These are phyloP conservation scores for Aegilops bicornis DNA, from an alignment of 176 grass and related monocot species.

Conservation along the genomic window DNA sequence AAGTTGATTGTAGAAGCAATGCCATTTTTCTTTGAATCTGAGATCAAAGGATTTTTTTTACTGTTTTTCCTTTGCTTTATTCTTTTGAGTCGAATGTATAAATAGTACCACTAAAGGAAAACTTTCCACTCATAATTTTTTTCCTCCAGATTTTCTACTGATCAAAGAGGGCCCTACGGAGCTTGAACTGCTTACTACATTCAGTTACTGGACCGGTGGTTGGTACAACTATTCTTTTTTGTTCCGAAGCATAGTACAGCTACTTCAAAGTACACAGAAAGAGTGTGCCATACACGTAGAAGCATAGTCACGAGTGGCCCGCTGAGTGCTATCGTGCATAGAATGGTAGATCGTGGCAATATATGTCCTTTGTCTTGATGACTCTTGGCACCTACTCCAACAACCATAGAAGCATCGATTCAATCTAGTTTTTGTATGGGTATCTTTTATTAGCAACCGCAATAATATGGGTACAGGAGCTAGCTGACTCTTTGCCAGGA, in stretches of 20 bases:
- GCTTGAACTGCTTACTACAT: not conserved
- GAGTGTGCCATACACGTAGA: not conserved
- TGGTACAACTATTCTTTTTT: not conserved
- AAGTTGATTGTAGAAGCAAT: too few species aligned
- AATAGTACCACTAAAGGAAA: not conserved
- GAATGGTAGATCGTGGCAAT: not conserved
- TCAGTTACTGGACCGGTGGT: not conserved
- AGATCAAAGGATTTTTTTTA: too few species aligned
- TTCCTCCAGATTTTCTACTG: not conserved
- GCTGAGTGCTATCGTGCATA: not conserved
- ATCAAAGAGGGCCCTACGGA: not conserved
- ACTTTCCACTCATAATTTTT: not conserved
- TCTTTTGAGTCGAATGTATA: too few species aligned
- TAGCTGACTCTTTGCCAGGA: not conserved
- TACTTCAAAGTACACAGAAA: conserved; percentile 20
- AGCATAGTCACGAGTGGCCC: not conserved
- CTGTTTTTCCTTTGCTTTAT: too few species aligned
- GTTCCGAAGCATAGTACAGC: not conserved
- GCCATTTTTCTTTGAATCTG: too few species aligned
- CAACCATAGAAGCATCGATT: not conserved
- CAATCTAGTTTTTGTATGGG: not conserved
- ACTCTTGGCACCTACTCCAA: conserved; percentile 7
- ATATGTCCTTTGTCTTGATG: not conserved
- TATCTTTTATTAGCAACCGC: not conserved
- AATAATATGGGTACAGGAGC: not conserved